Percentiles rank a stretch among this genome's conserved stretches.
Conservation (phyloP, 2,329 filamentous ascomycete species). For the Cercospora janseana region DNA sequence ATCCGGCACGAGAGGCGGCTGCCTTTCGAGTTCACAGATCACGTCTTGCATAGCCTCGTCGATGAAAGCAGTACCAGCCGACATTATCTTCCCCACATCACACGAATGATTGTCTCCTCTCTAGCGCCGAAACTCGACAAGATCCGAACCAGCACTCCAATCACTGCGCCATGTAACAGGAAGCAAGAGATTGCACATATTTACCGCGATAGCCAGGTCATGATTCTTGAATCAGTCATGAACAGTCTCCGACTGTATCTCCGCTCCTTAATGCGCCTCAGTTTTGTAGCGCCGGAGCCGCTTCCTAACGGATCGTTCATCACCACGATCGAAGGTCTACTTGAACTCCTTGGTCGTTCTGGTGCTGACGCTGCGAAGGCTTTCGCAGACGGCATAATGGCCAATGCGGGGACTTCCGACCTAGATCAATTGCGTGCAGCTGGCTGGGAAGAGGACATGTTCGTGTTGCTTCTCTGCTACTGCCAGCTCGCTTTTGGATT, state of each 20-base stretch:
- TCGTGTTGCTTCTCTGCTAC: conserved; percentile 38
- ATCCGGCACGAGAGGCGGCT: conserved; percentile 36
- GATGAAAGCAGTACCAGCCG: conserved; percentile 25
- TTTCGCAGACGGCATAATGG: conserved; percentile 37
- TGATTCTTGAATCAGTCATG: conserved; percentile 34
- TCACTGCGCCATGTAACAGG: conserved; percentile 34
- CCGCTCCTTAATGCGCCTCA: conserved; percentile 25
- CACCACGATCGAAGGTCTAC: conserved; percentile 34
- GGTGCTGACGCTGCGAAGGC: conserved; percentile 18
- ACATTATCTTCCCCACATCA: conserved; percentile 37
- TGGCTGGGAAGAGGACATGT: conserved; percentile 40
- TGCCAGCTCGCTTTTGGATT: conserved; percentile 24
- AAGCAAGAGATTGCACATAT: conserved; percentile 45
- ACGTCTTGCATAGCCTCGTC: conserved; percentile 31
- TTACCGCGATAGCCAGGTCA: conserved; percentile 45
- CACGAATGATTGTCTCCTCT: conserved; percentile 37
- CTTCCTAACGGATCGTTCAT: conserved; percentile 24
- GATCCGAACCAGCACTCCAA: conserved; percentile 29
- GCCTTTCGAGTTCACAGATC: conserved; percentile 31
- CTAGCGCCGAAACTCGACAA: conserved; percentile 38
- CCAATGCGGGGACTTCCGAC: conserved; percentile 34
- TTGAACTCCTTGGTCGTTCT: conserved; percentile 41
- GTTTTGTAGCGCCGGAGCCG: conserved; percentile 8
- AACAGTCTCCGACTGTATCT: conserved; percentile 32
- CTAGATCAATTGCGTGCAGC: conserved; percentile 34